Percentiles rank a stretch among this genome's conserved stretches.
Conservation (phyloP, 345 rosid genomes). For the Brassica incana region DNA sequence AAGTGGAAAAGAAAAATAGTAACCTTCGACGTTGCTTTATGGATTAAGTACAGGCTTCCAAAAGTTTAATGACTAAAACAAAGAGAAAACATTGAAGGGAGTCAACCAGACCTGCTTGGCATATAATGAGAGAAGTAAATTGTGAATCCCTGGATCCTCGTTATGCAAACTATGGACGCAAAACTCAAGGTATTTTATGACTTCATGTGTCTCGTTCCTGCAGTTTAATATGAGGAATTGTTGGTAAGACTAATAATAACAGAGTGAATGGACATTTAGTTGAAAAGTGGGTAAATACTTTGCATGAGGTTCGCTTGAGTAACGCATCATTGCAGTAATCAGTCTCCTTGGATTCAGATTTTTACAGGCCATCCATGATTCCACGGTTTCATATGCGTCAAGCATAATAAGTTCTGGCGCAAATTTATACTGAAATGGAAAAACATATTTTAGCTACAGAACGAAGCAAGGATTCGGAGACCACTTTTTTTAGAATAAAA, state of each 20-base stretch:
- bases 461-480: slow-evolving; percentile 24
- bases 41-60: background rate
- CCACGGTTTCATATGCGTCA: slow-evolving; percentile 98
- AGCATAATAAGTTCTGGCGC: slow-evolving; percentile 93
- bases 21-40: slow-evolving; percentile 14
- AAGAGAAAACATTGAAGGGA: background rate
- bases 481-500: slow-evolving; percentile 14
- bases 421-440: slow-evolving; percentile 77
- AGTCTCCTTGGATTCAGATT: slow-evolving; percentile 88
- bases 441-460: slow-evolving; percentile 20
- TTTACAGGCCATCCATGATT: slow-evolving; percentile 93
- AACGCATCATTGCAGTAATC: slow-evolving; percentile 99
- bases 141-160: slow-evolving; percentile 98
- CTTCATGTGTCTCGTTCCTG: slow-evolving; percentile 99
- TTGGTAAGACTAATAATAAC: slow-evolving; percentile 1
- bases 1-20: slow-evolving; percentile 15
- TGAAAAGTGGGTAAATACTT: slow-evolving; percentile 52
- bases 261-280: slow-evolving; percentile 8
- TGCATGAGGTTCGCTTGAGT: slow-evolving; percentile 99
- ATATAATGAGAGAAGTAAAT: slow-evolving; percentile 89
- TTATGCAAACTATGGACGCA: slow-evolving; percentile 84
- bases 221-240: slow-evolving; percentile 28
- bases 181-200: slow-evolving; percentile 90
- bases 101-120: slow-evolving; percentile 82
- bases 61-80: slow-evolving; percentile 10